Base-by-base conservation (phyloP, 371 early-diverging fungal species). In the Amoeboaphelidium occidentale region DNA sequence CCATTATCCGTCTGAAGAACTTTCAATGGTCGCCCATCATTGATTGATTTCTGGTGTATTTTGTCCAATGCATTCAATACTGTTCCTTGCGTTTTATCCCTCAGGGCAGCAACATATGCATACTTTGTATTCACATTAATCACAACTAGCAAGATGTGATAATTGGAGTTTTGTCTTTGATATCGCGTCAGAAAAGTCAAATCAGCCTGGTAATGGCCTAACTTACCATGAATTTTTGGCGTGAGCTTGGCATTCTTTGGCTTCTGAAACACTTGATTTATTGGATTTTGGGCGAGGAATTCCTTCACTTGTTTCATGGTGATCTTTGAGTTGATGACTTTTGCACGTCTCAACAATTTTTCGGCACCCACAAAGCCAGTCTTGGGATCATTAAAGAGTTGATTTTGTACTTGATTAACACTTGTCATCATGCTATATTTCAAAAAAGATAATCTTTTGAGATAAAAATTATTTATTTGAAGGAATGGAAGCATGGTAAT, bases 161-260 rank as follows among this genome's bases (percentile, higher is more conserved):
- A 44, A 20, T 44, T 44, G 17, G 44, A 44, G 44, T 44, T 44
- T 44, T 44, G 44, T 44, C 44, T 44, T 20, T 44, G 44, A 44
- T 44, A 44, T 44, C 44, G 10, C 44, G 44, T 44, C 17, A 44
- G 10, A 44, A 44, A 44, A 6, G 44, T 44, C 20, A 44, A 23
- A 44, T 44, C 44, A 20, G 44, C 44, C 23, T 44, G 44, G 23
- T 44, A 44, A 23, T 44, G 44, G 23, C 44, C 44, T 20, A 44
- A 17, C 44, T 44, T 44, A 23, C 44, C 44, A 23, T 44, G 44
- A 44, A 44, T 44, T 20, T 44, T 44, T 44, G 44, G 44, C 20
- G 44, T 44, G 44, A 17, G 17, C 23, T 44, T 44, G 12, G 44
- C 17, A 44, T 44, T 44, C 44, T 44, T 44, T 44, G 44, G 44